Base-by-base conservation (phyloP, 2,329 filamentous ascomycete species). In the Colletotrichum scovillei region DNA sequence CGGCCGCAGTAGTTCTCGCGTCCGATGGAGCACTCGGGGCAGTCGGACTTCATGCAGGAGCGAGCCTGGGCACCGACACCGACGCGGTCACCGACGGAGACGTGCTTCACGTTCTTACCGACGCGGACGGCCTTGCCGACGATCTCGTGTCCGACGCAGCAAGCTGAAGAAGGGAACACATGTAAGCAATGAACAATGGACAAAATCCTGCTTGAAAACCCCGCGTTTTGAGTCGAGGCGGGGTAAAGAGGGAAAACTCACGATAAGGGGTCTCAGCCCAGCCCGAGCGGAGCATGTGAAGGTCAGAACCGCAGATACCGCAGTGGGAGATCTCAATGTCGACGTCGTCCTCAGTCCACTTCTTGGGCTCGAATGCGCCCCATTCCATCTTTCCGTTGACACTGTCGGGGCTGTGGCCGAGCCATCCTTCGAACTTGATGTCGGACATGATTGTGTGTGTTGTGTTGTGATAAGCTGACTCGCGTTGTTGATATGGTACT, bases 281-380 rank as follows among this genome's bases (percentile, higher is more conserved):
- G 59, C 87, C 90, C 1, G 88, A 89, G 49, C 87, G 84, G 4
- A 92, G 83, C 5, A 84, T 87, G 81, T 92, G 90, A 46, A 92
- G 63, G 75, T 92, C 91, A 0, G 87, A 88, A 67, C 90, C 91
- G 78, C 91, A 93, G 75, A 93, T 87, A 73, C 91, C 91, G 77
- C 90, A 92, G 82, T 92, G 90, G 3, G 89, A 88, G 75, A 93
- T 83, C 78, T 89, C 85, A 76, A 93, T 91, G 78, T 93, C 91
- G 67, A 93, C 82, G 74, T 93, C 90, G 30, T 86, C 88, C 79
- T 93, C 91, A 57, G 90, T 88, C 88, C 90, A 93, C n/a, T 83
- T 81, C 84, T 93, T 93, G 49, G 90, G 90, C 80, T 90, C 85
- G 68, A 88, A 92, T 69, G 88, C 81, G 53, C 82, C 83, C 88